Evolutionary conservation across 164 flowering plant species (phyloP), one percentile per base, ranked within the genome.

Genomic region (Tetrastigma voinierianum): DNA sequence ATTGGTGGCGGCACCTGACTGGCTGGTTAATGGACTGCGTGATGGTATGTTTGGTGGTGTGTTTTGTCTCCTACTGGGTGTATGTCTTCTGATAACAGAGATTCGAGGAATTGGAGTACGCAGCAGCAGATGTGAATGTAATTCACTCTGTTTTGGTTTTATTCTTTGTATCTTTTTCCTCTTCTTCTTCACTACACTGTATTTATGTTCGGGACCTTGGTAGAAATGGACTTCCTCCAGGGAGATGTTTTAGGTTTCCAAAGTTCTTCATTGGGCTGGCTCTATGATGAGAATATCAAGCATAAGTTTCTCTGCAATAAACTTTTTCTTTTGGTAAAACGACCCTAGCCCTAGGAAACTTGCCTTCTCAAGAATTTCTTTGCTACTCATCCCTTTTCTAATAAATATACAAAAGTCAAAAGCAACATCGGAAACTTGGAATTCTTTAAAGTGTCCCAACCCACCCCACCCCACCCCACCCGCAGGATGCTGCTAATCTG

Each of bases 1-100:
- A 17, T 73, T 81, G 60, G 83, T 84, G 17, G 55, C 80, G 52
- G 46, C 74, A 2, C 83, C 85, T 23, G 70, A 70, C 58, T 76
- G 75, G 79, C 49, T 80, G 59, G 74, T 75, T 49, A 46, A 68
- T 61, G 73, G 64, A 66, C 65, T 81, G 60, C 85, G 81, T 13
- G 74, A 69, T 40, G 67, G 65, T 70, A 65, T 70, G 11, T 70
- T 32, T 20, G 78, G 77, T 61, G 78, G 72, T 11, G n/a, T 78
- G 15, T 58, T 78, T 46, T 74, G 85, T 72, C 79, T 84, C 9
- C 10, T 76, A 18, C 64, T 80, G 57, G 74, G 68, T 13, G 46
- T 75, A 21, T 55, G 57, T 17, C 70, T 81, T 25, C 11, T 72
- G 12, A 13, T 80, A 58, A 59, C 54, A 16, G 71, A 78, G 70